Evolutionary conservation across 2,329 filamentous ascomycete genomes (phyloP), one percentile per base, ranked within the genome.

Genomic region (Phialophora verrucosa): DNA sequence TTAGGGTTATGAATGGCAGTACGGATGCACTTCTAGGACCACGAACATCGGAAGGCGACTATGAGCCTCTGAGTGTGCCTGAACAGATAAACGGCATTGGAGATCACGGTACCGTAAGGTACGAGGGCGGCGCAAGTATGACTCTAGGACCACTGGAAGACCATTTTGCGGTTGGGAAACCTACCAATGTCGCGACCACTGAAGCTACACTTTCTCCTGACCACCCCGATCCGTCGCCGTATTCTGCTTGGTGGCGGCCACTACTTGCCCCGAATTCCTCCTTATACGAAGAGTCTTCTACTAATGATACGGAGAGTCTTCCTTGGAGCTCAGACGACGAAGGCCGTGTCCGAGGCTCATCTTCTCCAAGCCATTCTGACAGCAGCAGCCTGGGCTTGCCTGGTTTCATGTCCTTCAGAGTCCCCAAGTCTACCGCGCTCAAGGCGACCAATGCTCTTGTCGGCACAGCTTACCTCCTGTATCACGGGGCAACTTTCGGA

Each of bases 401-500:
- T 17, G 60, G 56, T 4, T 70, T 70, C 35, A 68, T 70, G 68
- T 64, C 56, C 53, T 70, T 68, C 61, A 66, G 32, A 53, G 20
- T 56, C 8, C 29, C 59, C 4, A 54, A 53, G 50, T 31, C 44
- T 17, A 58, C 17, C 17, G 60, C 65, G 6, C 38, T 55, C 25
- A 49, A 59, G 29, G 49, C 64, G 6, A 65, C 63, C 3, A 67
- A 66, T 44, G 68, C 47, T 11, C 12, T 70, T 14, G 29, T 61
- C 14, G 65, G 62, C 14, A 66, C 63, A 32, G 57, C 57, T 35
- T 44, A 71, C 29, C 62, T 67, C 5, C 61, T 76, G 10, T 74
- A 72, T 53, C 56, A 60, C 35, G 75, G 74, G 10, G 70, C 73
- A 25, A 75, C 70, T 1, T 32, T 63, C 3, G 62, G 63, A 14